A percentile compares a stretch with the other conserved stretches of the same genome.
Conservation (phyloP, 345 rosid species). For the Citrus sp. region DNA sequence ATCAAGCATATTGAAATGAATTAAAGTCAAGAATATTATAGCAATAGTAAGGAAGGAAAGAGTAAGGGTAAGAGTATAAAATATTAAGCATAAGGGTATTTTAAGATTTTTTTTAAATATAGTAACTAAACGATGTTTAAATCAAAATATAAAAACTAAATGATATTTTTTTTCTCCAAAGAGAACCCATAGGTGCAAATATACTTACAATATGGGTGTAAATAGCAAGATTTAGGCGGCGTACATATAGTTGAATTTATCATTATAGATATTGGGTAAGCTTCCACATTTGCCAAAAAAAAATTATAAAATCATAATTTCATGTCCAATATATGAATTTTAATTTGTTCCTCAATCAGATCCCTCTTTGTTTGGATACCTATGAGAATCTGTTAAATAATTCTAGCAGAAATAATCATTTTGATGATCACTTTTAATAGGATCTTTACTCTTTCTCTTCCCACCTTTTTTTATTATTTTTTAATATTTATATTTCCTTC, state of each 20-base stretch:
- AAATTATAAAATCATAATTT: neutral
- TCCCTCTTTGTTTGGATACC: slow-evolving; percentile 3
- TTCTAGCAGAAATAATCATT: neutral
- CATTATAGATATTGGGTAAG: slow-evolving; percentile 27
- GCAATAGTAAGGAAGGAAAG: no score
- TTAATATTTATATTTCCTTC: slow-evolving; percentile 12
- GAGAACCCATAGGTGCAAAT: no score
- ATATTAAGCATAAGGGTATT: no score
- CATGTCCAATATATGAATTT: neutral
- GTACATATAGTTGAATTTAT: slow-evolving; percentile 14
- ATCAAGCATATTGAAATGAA: no score
- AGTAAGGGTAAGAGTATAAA: no score
- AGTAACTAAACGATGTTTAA: neutral
- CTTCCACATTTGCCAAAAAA: slow-evolving; percentile 8
- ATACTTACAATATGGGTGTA: no score
- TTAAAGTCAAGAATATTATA: no score
- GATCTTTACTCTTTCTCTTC: neutral
- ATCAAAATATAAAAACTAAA: no score
- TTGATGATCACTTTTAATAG: no score
- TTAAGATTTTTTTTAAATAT: neutral
- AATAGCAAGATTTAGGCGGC: slow-evolving; percentile 19
- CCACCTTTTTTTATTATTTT: neutral
- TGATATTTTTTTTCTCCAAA: no score
- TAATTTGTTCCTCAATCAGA: slow-evolving; percentile 17
- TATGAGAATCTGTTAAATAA: slow-evolving; percentile 4